phyloP scores from a whole-genome alignment of 1,284 basidiomycete genomes.

The Naganishia sp. region DNA sequence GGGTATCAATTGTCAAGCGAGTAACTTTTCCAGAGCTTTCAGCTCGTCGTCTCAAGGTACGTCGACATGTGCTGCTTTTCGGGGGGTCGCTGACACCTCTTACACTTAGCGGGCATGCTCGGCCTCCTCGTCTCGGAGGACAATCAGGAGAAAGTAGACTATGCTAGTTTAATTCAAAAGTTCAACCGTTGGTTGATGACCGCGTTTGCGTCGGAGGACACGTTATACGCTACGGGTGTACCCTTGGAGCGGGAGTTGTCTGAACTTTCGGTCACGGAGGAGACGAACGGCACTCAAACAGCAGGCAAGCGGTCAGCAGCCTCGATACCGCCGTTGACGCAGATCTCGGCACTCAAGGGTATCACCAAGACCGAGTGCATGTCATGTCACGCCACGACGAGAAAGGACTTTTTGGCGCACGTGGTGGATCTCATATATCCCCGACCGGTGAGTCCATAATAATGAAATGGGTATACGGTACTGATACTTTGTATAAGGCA shows the following conservation, averaged over 20 bases:
- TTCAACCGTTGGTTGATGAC: constrained; percentile 88
- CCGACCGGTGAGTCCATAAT: constrained; percentile 61
- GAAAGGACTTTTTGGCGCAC: constrained; percentile 74
- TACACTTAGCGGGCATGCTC: constrained; percentile 71
- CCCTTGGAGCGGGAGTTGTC: constrained; percentile 16
- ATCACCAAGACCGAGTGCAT: constrained; percentile 72
- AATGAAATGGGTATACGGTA: too few species aligned
- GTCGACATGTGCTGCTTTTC: background rate
- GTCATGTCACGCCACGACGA: constrained; percentile 68
- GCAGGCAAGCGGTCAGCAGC: background rate
- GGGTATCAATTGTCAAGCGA: constrained; percentile 93
- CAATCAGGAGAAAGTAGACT: constrained; percentile 69
- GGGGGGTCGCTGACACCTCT: background rate
- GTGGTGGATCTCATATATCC: constrained; percentile 88
- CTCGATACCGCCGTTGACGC: constrained; percentile 56
- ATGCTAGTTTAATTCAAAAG: constrained; percentile 85
- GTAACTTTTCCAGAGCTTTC: constrained; percentile 93
- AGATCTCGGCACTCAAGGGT: constrained; percentile 52
- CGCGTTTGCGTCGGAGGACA: constrained; percentile 45
- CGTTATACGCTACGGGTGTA: constrained; percentile 17
- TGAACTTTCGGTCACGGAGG: constrained; percentile 1
- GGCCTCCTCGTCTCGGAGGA: constrained; percentile 87
- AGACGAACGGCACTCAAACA: too few species aligned
- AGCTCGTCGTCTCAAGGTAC: constrained; percentile 72
- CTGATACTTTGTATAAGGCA: constrained; percentile 1